A percentile compares a stretch with the other conserved stretches of the same genome.
Evolutionary conservation across 106 monocot genomes (phyloP).

Genomic region (Triglochin maritima): DNA sequence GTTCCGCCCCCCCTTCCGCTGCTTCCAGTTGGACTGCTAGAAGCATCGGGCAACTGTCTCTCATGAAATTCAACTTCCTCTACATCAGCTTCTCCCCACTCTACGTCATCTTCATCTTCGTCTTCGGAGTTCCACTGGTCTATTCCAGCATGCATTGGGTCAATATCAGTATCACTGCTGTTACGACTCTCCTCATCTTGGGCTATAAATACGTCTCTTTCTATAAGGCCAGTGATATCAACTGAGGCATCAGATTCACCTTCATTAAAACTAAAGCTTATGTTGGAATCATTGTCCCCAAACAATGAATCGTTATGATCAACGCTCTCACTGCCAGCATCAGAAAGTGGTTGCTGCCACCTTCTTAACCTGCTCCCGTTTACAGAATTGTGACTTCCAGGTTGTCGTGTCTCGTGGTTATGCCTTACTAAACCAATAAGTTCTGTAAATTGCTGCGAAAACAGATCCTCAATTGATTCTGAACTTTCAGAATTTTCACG

Average conservation of each 20-base stretch:
- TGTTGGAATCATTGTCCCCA: conserved; percentile 58
- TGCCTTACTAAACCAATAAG: conserved; percentile 59
- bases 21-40: conserved; percentile 19
- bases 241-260: conserved; percentile 71
- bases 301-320: conserved; percentile 41
- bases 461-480: conserved; percentile 58
- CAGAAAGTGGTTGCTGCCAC: conserved; percentile 34
- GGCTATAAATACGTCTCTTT: conserved; percentile 29
- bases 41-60: conserved; percentile 11
- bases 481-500: conserved; percentile 23
- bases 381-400: conserved; percentile 6
- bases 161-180: conserved; percentile 51
- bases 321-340: conserved; percentile 55
- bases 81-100: not conserved
- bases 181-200: conserved; percentile 32
- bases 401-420: conserved; percentile 27
- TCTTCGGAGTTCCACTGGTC: conserved; percentile 49
- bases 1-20: conserved; percentile 12
- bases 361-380: conserved; percentile 18
- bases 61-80: conserved; percentile 3
- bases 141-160: conserved; percentile 76
- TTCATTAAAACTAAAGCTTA: conserved; percentile 51
- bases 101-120: conserved; percentile 4
- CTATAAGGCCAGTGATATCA: conserved; percentile 25
- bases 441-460: conserved; percentile 58